Evolutionary conservation across 306 rosid genomes (phyloP).

Genomic region (Malus orientalis): DNA sequence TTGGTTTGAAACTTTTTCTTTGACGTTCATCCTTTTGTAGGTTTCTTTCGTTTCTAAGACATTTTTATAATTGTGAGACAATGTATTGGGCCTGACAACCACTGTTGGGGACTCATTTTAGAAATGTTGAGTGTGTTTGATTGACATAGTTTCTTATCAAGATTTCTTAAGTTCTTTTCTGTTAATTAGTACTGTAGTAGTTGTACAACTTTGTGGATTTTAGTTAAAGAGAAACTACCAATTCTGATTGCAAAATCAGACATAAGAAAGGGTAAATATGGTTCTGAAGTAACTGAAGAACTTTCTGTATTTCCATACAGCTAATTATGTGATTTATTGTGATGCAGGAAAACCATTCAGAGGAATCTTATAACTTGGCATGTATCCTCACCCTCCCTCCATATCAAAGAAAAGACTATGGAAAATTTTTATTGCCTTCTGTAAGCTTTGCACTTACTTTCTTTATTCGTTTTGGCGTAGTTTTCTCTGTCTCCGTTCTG

Average conservation of each 20-base stretch:
- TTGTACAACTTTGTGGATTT: not conserved
- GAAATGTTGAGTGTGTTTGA: constrained; percentile 50
- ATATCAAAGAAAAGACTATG: constrained; percentile 98
- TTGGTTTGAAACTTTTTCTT: not conserved
- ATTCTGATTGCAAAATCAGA: no score
- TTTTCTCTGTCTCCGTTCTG: not conserved
- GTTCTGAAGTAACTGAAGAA: not conserved
- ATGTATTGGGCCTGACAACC: no score
- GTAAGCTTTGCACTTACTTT: constrained; percentile 36
- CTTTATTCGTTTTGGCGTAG: not conserved
- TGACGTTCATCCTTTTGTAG: not conserved
- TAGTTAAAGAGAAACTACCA: not conserved
- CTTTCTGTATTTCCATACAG: not conserved
- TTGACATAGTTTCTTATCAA: constrained; percentile 4
- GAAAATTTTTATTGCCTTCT: constrained; percentile 94
- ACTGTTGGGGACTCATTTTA: no score
- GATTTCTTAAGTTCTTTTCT: not conserved
- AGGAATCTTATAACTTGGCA: constrained; percentile 94
- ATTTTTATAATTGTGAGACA: no score
- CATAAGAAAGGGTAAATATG: no score
- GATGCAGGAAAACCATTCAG: constrained; percentile 91
- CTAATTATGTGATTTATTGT: not conserved
- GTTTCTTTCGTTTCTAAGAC: no score
- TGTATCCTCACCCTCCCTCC: constrained; percentile 99
- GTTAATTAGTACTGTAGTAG: constrained; percentile 12